A percentile compares a stretch with the other conserved stretches of the same genome.
Conservation (phyloP, 345 rosid genomes). For the Bruguiera parviflora region DNA sequence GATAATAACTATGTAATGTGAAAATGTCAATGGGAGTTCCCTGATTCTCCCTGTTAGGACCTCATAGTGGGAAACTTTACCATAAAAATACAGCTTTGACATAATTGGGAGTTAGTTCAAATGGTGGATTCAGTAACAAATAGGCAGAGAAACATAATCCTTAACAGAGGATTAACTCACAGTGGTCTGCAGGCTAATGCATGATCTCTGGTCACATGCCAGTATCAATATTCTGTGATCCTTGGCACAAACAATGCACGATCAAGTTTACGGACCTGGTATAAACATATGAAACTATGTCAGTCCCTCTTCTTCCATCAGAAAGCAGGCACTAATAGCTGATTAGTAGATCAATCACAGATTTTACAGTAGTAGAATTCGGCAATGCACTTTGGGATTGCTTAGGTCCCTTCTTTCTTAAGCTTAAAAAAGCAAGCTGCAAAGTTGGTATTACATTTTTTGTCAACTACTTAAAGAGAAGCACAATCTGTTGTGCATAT, state of each 20-base stretch:
- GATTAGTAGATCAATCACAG: not conserved
- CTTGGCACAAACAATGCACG: not conserved
- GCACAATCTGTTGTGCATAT: too few relatives aligned
- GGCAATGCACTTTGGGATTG: too few relatives aligned
- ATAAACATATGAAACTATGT: not conserved
- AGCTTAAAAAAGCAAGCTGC: not conserved
- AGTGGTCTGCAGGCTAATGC: not conserved
- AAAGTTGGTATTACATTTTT: not conserved
- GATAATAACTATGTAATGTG: not conserved
- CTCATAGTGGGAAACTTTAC: too few relatives aligned
- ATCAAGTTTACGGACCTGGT: not conserved
- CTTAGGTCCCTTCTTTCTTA: not conserved
- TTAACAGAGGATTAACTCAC: too few relatives aligned
- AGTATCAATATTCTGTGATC: too few relatives aligned
- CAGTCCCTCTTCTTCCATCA: not conserved
- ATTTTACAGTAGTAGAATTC: too few relatives aligned
- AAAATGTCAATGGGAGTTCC: not conserved
- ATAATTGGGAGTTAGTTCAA: not conserved
- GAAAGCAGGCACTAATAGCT: not conserved
- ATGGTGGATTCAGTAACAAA: not conserved
- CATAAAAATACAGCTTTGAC: not conserved
- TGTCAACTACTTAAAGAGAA: too few relatives aligned
- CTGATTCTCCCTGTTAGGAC: too few relatives aligned
- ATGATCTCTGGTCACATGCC: not conserved
- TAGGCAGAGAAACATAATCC: not conserved